Conservation (phyloP, 2,329 filamentous ascomycete genomes). For the Scedosporium dehoogii region DNA sequence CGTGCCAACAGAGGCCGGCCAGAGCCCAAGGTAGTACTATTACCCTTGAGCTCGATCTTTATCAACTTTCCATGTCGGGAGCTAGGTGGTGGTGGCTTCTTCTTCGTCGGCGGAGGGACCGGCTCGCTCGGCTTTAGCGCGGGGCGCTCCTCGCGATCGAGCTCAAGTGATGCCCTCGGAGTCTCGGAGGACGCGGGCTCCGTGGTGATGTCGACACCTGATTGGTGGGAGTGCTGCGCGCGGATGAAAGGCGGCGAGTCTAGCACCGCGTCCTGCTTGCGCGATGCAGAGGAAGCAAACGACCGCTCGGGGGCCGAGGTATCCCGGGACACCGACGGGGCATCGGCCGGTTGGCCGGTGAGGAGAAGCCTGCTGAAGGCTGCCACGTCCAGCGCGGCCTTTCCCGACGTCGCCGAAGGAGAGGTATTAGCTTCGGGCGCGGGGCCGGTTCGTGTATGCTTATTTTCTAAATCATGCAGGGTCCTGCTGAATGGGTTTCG, state of each 20-base stretch:
- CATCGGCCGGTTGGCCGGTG: conserved; percentile 45
- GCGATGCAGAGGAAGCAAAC: not conserved
- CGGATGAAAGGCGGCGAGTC: not conserved
- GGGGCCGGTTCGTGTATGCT: not conserved
- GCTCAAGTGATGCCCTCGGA: conserved; percentile 15
- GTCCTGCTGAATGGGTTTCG: conserved; percentile 45
- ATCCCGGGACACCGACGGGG: conserved; percentile 20
- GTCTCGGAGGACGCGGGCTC: not conserved
- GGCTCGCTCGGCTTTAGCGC: not conserved
- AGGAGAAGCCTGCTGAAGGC: conserved; percentile 68
- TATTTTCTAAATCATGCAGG: conserved; percentile 37
- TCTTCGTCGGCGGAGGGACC: conserved; percentile 36
- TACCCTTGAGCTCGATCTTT: conserved; percentile 34
- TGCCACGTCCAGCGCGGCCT: conserved; percentile 54
- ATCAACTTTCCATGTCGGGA: conserved; percentile 72
- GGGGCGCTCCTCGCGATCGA: conserved; percentile 12
- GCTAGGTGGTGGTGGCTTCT: conserved; percentile 61
- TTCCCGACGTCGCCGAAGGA: conserved; percentile 10
- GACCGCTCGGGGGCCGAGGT: not conserved
- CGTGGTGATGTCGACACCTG: not conserved
- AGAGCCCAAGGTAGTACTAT: conserved; percentile 19
- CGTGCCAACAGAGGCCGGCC: not conserved
- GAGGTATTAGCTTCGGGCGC: not conserved
- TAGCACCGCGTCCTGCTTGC: not conserved
- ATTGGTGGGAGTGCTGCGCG: not conserved